Conservation (phyloP, 345 rosid genomes). For the Eucalyptus virginea region DNA sequence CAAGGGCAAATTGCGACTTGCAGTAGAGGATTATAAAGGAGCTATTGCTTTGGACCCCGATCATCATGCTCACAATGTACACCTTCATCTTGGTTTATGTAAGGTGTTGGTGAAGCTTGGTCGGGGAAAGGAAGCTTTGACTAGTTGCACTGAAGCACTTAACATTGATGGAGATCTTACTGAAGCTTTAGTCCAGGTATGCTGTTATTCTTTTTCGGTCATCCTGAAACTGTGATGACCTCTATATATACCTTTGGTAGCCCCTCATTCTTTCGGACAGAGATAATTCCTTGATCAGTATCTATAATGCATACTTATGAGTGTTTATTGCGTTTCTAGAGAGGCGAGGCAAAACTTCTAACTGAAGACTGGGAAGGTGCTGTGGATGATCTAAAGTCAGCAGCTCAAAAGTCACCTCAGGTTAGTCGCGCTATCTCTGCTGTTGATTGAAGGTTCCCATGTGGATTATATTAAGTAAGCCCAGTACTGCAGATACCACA, state of each 20-base stretch:
- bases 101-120: slow-evolving; percentile 90
- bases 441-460: neutral
- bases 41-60: slow-evolving; percentile 85
- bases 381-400: slow-evolving; percentile 74
- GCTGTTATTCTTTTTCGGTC: neutral
- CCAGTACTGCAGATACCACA: neutral
- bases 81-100: slow-evolving; percentile 93
- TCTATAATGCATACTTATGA: neutral
- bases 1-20: slow-evolving; percentile 84
- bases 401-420: slow-evolving; percentile 85
- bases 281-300: neutral
- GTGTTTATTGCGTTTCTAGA: slow-evolving; percentile 17
- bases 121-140: slow-evolving; percentile 85
- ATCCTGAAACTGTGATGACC: neutral
- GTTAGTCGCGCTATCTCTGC: slow-evolving; percentile 19
- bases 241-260: neutral
- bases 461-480: neutral
- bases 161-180: slow-evolving; percentile 67
- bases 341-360: slow-evolving; percentile 95
- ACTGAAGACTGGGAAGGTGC: slow-evolving; percentile 99
- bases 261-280: neutral
- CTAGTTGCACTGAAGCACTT: slow-evolving; percentile 76
- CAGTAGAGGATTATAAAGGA: slow-evolving; percentile 81
- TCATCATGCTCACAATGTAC: slow-evolving; percentile 75
- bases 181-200: slow-evolving; percentile 91